phyloP scores from a whole-genome alignment of 345 rosid genomes.

The Populus deltoides region DNA sequence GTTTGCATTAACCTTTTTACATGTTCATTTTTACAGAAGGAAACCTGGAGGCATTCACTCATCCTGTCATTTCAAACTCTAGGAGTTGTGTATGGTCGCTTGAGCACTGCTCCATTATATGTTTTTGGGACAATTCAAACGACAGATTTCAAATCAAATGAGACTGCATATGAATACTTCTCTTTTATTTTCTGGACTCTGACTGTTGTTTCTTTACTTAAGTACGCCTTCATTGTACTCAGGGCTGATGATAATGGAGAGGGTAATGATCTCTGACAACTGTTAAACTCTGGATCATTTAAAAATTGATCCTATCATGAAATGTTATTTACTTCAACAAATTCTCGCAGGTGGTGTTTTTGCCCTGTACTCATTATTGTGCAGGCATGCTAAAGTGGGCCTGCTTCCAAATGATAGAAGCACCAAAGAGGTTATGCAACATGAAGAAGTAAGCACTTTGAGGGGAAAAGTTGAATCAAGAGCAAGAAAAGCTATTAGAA shows the following conservation, averaged over 20 bases:
- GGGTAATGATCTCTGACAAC: slow-evolving; percentile 32
- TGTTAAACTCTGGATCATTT: background rate
- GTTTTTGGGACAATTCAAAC: slow-evolving; percentile 44
- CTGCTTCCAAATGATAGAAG: slow-evolving; percentile 44
- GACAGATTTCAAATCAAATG: slow-evolving; percentile 34
- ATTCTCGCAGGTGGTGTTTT: slow-evolving; percentile 56
- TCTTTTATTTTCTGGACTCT: slow-evolving; percentile 67
- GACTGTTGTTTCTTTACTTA: slow-evolving; percentile 46
- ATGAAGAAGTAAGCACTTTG: slow-evolving; percentile 26
- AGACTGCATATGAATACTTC: slow-evolving; percentile 43
- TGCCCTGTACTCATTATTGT: slow-evolving; percentile 57
- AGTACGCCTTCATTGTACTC: slow-evolving; percentile 53
- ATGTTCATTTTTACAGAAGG: slow-evolving; percentile 35
- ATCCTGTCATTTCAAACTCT: slow-evolving; percentile 52
- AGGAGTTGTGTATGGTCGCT: slow-evolving; percentile 58
- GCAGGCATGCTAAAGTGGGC: slow-evolving; percentile 55
- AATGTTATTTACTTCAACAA: background rate
- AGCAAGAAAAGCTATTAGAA: slow-evolving; percentile 41
- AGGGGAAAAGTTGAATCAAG: slow-evolving; percentile 35
- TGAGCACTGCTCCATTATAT: slow-evolving; percentile 57
- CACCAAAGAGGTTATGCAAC: slow-evolving; percentile 20
- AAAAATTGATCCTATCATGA: background rate
- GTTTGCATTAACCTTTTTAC: background rate
- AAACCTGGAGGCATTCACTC: slow-evolving; percentile 48
- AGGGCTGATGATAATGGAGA: slow-evolving; percentile 61